phyloP scores from a whole-genome alignment of 768 basidiomycete genomes.

The Termitomyces sp. region DNA sequence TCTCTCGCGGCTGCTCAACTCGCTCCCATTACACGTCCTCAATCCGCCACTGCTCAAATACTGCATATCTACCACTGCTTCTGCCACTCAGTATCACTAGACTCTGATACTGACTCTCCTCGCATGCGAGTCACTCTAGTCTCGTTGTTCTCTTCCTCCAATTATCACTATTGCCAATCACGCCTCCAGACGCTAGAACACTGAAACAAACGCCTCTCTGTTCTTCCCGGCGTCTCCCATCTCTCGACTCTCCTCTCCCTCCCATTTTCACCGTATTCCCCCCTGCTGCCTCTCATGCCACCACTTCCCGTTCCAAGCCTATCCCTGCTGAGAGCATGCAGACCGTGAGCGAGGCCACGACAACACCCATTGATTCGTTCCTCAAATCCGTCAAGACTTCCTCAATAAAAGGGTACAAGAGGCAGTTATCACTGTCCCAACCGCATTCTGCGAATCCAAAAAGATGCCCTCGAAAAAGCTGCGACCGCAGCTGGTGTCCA shows the following conservation, averaged over 20 bases:
- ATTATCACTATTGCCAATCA: too few relatives aligned
- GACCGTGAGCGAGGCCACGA: too few relatives aligned
- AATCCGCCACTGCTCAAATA: constrained; percentile 32
- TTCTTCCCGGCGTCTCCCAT: constrained; percentile 50
- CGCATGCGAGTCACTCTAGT: constrained; percentile 35
- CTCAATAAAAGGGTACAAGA: too few relatives aligned
- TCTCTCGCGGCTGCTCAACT: constrained; percentile 45
- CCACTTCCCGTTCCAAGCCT: too few relatives aligned
- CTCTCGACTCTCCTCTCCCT: constrained; percentile 50
- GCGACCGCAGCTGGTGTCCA: too few relatives aligned
- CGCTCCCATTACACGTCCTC: constrained; percentile 49
- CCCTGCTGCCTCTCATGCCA: too few relatives aligned
- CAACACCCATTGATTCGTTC: too few relatives aligned
- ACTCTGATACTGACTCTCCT: constrained; percentile 35
- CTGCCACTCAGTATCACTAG: constrained; percentile 25
- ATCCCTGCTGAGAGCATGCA: too few relatives aligned
- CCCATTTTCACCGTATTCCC: constrained; percentile 35
- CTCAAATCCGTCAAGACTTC: too few relatives aligned
- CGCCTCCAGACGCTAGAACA: constrained; percentile 54
- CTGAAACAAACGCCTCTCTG: constrained; percentile 57
- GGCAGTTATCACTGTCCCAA: too few relatives aligned
- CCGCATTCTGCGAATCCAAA: too few relatives aligned
- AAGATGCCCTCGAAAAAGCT: too few relatives aligned
- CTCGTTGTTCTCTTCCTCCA: constrained; percentile 29
- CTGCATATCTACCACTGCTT: neutral